phyloP scores from a whole-genome alignment of 768 basidiomycete genomes.

The Lactarius sp. region DNA sequence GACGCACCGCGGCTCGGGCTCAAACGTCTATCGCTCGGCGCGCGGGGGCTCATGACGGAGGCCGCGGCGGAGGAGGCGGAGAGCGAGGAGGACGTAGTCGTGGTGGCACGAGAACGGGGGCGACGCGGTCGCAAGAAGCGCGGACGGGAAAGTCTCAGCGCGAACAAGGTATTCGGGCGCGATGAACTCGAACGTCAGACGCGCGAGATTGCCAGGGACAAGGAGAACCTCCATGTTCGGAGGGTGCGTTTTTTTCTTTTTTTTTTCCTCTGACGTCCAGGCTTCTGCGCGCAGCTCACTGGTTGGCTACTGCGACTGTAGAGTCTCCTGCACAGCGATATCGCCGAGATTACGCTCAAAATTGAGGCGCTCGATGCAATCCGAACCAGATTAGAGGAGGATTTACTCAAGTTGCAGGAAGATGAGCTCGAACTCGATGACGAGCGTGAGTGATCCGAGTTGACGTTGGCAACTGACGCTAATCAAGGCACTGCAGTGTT shows the following conservation, averaged over 20 bases:
- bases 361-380: constrained; percentile 82
- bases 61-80: constrained; percentile 47
- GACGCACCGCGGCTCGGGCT: constrained; percentile 72
- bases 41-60: constrained; percentile 64
- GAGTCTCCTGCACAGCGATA: constrained; percentile 84
- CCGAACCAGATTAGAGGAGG: constrained; percentile 71
- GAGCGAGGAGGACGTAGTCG: constrained; percentile 74
- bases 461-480: constrained; percentile 8
- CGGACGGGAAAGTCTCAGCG: constrained; percentile 62
- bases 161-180: constrained; percentile 66
- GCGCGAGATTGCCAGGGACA: constrained; percentile 83
- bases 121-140: constrained; percentile 42
- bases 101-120: constrained; percentile 43
- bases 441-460: constrained; percentile 57
- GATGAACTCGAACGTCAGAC: constrained; percentile 83
- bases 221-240: constrained; percentile 87
- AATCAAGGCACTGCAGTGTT: constrained; percentile 50
- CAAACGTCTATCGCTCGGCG: constrained; percentile 72
- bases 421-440: constrained; percentile 97
- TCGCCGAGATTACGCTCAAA: constrained; percentile 84
- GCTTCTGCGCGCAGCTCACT: background rate
- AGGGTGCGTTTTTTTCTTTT: constrained; percentile 44
- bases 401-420: constrained; percentile 83
- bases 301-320: constrained; percentile 31
- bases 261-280: constrained; percentile 14